Conservation (phyloP, 164 flowering plant genomes). For the Protea cynaroides region DNA sequence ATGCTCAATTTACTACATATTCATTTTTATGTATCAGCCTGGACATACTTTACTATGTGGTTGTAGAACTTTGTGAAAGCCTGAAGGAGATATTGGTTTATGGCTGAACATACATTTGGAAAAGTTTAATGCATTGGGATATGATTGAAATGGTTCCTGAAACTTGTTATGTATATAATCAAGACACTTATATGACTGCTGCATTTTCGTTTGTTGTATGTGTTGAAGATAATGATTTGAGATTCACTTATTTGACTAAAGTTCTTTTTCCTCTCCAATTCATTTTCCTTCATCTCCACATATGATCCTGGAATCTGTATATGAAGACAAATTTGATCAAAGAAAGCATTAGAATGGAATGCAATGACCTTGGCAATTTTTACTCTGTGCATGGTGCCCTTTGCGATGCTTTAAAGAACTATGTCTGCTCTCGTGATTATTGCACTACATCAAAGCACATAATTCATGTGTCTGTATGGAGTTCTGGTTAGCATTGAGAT, state of each 20-base stretch:
- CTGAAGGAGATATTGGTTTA: too few relatives aligned
- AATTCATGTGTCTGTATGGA: conserved; percentile 81
- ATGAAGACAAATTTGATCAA: conserved; percentile 91
- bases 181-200: too few relatives aligned
- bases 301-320: background rate
- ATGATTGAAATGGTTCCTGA: too few relatives aligned
- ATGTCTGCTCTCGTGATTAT: conserved; percentile 93
- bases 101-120: too few relatives aligned
- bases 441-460: conserved; percentile 95
- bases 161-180: too few relatives aligned
- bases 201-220: too few relatives aligned
- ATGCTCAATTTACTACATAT: too few relatives aligned
- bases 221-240: background rate
- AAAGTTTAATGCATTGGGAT: too few relatives aligned
- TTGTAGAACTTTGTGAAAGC: too few relatives aligned
- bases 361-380: conserved; percentile 94
- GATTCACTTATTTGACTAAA: background rate
- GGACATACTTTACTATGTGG: too few relatives aligned
- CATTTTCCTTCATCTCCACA: background rate
- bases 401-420: conserved; percentile 84
- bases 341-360: conserved; percentile 98
- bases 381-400: conserved; percentile 81
- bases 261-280: conserved; percentile 1
- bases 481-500: conserved; percentile 94
- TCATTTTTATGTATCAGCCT: too few relatives aligned